These are phyloP conservation scores for Fistulifera solaris DNA, from an alignment of 108 stramenopile genomes.

Conservation along the genomic window DNA sequence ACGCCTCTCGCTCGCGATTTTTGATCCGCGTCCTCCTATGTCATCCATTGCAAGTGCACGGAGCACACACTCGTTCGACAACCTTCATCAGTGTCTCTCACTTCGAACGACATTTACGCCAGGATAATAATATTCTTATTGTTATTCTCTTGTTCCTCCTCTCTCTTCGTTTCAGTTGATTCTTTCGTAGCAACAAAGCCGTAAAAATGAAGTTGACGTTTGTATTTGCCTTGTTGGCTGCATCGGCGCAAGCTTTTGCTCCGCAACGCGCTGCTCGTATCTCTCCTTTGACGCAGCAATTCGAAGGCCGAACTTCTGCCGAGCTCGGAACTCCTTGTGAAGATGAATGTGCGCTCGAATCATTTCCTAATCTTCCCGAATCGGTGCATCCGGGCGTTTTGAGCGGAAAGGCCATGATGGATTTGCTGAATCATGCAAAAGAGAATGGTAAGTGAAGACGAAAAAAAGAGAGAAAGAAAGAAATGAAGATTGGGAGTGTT, in stretches of 20 bases:
- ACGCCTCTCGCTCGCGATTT: too few species aligned
- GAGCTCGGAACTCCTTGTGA: conserved; percentile 72
- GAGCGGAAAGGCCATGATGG: conserved; percentile 79
- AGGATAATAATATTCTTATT: too few species aligned
- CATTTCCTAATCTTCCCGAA: conserved; percentile 80
- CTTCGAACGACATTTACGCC: too few species aligned
- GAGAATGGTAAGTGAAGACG: conserved; percentile 19
- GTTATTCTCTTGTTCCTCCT: too few species aligned
- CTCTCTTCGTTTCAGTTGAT: not conserved
- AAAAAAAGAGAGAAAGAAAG: not conserved
- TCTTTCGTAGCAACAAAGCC: too few species aligned
- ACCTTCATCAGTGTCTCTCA: too few species aligned
- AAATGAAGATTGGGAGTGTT: too few species aligned
- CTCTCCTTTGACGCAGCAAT: not conserved
- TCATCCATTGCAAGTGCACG: conserved; percentile 1
- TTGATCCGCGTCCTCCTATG: too few species aligned
- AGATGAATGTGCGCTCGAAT: conserved; percentile 71
- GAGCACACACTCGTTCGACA: not conserved
- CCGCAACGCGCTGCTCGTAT: not conserved
- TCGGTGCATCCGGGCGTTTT: conserved; percentile 87
- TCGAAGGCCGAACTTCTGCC: conserved; percentile 22
- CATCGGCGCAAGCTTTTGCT: conserved; percentile 1
- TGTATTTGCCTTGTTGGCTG: conserved; percentile 1
- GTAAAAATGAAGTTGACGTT: conserved; percentile 1
- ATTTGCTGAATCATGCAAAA: conserved; percentile 82